Conservation (phyloP, 1,284 basidiomycete species). For the Inonotus obliquus region DNA sequence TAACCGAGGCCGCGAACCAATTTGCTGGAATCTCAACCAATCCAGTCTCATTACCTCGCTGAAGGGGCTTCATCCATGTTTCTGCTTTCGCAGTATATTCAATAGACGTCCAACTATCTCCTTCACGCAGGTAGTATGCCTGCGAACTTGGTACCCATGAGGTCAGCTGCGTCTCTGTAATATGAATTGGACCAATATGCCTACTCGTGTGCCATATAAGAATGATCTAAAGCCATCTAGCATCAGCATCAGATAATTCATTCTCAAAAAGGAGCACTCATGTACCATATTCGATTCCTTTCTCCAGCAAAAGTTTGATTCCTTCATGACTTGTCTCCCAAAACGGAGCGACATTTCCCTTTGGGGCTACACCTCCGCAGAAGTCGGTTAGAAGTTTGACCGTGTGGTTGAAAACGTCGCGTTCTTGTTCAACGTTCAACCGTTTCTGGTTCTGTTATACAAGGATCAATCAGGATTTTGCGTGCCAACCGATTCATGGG, state of each 20-base stretch:
- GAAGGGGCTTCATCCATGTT: conserved; percentile 75
- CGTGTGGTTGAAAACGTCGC: conserved; percentile 68
- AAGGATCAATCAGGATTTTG: not conserved
- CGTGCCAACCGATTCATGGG: not conserved
- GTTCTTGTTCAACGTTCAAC: conserved; percentile 64
- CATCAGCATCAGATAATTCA: not conserved
- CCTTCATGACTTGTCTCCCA: conserved; percentile 76
- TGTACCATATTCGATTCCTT: conserved; percentile 71
- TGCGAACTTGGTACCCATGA: conserved; percentile 45
- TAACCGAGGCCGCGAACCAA: conserved; percentile 39
- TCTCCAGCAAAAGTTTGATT: conserved; percentile 60
- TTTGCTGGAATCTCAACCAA: conserved; percentile 71
- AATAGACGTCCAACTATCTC: conserved; percentile 74
- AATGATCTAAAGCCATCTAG: conserved; percentile 48
- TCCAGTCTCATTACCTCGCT: conserved; percentile 60
- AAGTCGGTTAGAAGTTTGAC: conserved; percentile 64
- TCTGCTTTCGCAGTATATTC: conserved; percentile 57
- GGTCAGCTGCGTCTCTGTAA: conserved; percentile 2
- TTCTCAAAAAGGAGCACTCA: not conserved
- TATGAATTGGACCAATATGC: conserved; percentile 11
- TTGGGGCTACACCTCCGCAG: conserved; percentile 62
- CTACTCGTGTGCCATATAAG: conserved; percentile 59
- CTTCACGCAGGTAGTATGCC: conserved; percentile 64
- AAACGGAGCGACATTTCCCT: conserved; percentile 70
- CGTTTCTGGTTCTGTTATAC: conserved; percentile 51